A percentile compares a stretch with the other conserved stretches of the same genome.
phyloP scores from a whole-genome alignment of 129 eudicot genomes.

The Sambucus nigra region DNA sequence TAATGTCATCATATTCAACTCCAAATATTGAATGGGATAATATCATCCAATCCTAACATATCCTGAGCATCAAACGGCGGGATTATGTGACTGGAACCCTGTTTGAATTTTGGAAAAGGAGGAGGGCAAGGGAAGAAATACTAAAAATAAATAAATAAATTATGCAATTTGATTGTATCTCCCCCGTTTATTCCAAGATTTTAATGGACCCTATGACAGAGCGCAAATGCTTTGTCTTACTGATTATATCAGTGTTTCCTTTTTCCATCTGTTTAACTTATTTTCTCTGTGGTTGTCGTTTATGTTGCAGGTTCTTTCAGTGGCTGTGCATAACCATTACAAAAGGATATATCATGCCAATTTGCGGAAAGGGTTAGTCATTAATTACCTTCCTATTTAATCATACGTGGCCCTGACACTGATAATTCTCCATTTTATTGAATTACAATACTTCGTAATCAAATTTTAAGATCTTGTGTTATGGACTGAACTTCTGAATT shows the following conservation, averaged over 20 bases:
- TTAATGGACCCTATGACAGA: background rate
- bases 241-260: no score
- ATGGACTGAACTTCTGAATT: slow-evolving; percentile 18
- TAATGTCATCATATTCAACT: no score
- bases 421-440: slow-evolving; percentile 5
- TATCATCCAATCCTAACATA: no score
- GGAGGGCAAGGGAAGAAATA: no score
- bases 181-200: background rate
- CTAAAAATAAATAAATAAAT: no score
- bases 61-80: no score
- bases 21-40: no score
- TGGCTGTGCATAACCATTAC: slow-evolving; percentile 94
- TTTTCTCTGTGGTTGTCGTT: background rate
- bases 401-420: background rate
- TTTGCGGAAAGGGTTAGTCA: slow-evolving; percentile 64
- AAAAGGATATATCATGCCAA: slow-evolving; percentile 74
- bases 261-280: background rate
- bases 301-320: slow-evolving; percentile 71
- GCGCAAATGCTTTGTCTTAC: background rate
- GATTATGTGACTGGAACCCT: no score
- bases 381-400: slow-evolving; percentile 4
- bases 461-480: background rate
- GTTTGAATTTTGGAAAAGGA: no score
- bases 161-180: no score
- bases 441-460: slow-evolving; percentile 4